Base-by-base conservation (phyloP, 1,139 yeast genomes). In the Kurtzmaniella quercitrusa region DNA sequence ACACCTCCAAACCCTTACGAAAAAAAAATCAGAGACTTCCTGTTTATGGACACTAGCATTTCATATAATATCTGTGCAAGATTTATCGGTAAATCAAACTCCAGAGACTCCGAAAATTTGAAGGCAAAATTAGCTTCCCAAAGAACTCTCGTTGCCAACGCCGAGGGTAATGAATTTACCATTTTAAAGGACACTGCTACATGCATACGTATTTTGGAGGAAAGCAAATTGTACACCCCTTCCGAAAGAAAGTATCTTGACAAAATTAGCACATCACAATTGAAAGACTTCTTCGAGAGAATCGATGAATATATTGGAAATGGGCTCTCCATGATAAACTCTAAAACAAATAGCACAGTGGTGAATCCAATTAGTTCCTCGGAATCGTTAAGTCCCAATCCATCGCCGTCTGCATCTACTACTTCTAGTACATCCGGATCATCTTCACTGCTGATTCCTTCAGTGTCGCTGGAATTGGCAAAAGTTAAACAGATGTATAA, bases 131-230 rank as follows among this genome's bases (percentile, higher is more conserved):
- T 55, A 11, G 34, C 34, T 14, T 14, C 18, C 11, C 56, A 52
- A 30, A 39, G 66, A 61, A 46, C 59, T 60, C 37, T 46, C 53
- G 3, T 49, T 49, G 59, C 68, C 39, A 69, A 69, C 49, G 54
- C 64, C 33, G 50, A 49, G 20, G 75, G 75, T 50, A 75, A 70
- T 47, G 76, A 71, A 51, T 70, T 61, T 50, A 63, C 69, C 26
- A 69, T 71, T 41, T 57, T 70, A 40, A 68, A 67, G 46, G 71
- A 69, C 40, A 44, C 51, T 14, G 48, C 51, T 12, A 54, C 55
- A n/a, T 55, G 53, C 22, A 51, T 71, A 9, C 59, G 74, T 38
- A 59, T 71, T 9, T 49, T 66, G 3, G 69, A 61, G 44, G 57
- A 56, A 41, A 46, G 56, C 12, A 45, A 40, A 34, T 38, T 38